Base-by-base conservation (phyloP, 2,329 filamentous ascomycete species). In the Aspergillus brasiliensis region DNA sequence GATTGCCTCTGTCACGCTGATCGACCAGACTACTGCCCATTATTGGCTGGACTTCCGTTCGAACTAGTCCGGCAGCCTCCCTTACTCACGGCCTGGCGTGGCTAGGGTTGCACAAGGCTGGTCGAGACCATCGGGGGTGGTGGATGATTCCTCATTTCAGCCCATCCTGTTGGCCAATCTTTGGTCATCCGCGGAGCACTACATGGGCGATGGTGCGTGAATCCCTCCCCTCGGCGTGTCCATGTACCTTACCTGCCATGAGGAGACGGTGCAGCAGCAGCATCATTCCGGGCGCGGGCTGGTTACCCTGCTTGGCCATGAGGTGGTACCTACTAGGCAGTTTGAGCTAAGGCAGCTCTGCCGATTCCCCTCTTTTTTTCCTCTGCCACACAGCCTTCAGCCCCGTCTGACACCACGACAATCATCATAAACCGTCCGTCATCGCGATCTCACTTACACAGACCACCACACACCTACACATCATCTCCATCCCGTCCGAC, bases 101-200 rank as follows among this genome's bases (percentile, higher is more conserved):
- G 44, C 15, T 27, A 48, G 44, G 44, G 44, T 48, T 48, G 44
- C 44, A 48, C 44, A 48, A 48, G 44, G 44, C 44, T 48, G 23
- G 44, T 25, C 44, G 21, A 48, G 44, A 48, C 44, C 21, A 27
- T 27, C 23, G 23, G 23, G 19, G 8, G 19, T 8, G 8, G 19
- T 8, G n/a, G 38, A 19, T 19, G 38, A 42, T 19, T 15, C 10
- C n/a, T 42, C 38, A 34, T 13, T 34, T 34, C 31, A 34, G 31
- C 31, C 31, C 31, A 34, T 10, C 11, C 31, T 34, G 31, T 11
- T 44, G 40, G 40, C 40, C 40, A 44, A 21, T 44, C 19, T 44
- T 13, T 44, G 19, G 40, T 44, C 38, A 34, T 42, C 38, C 8
- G 38, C 40, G 40, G 40, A 44, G 28, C 40, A 44, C 40, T 44